phyloP scores from a whole-genome alignment of 345 rosid genomes.

The Bruguiera parviflora region DNA sequence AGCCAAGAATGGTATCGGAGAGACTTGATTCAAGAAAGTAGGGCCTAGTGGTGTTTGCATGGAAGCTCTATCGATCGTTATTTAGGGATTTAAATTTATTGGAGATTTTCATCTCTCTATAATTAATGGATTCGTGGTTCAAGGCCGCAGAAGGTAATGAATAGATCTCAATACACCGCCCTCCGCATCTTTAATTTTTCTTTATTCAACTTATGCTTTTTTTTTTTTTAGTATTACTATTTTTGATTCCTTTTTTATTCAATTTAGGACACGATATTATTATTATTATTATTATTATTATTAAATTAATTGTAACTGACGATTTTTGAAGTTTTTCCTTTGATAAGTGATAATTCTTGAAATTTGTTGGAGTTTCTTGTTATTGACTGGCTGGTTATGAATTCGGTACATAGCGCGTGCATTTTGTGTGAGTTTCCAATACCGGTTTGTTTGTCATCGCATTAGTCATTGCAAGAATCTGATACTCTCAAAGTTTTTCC shows the following conservation, averaged over 20 bases:
- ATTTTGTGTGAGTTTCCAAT: no score
- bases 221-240: neutral
- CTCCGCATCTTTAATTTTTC: neutral
- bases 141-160: conserved; percentile 92
- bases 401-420: no score
- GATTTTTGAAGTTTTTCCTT: no score
- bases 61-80: conserved; percentile 37
- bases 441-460: neutral
- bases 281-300: no score
- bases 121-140: conserved; percentile 89
- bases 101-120: neutral
- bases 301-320: no score
- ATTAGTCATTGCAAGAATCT: neutral
- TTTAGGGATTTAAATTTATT: conserved; percentile 20
- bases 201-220: neutral
- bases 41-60: conserved; percentile 20
- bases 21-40: neutral
- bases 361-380: no score
- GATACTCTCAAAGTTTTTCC: neutral
- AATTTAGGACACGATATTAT: no score
- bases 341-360: no score
- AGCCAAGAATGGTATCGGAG: neutral
- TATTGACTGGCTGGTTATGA: no score
- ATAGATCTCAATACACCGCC: neutral
- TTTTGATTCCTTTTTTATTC: conserved; percentile 6